Base-by-base conservation (phyloP, 768 basidiomycete species). In the Kwoniella newhampshirensis region DNA sequence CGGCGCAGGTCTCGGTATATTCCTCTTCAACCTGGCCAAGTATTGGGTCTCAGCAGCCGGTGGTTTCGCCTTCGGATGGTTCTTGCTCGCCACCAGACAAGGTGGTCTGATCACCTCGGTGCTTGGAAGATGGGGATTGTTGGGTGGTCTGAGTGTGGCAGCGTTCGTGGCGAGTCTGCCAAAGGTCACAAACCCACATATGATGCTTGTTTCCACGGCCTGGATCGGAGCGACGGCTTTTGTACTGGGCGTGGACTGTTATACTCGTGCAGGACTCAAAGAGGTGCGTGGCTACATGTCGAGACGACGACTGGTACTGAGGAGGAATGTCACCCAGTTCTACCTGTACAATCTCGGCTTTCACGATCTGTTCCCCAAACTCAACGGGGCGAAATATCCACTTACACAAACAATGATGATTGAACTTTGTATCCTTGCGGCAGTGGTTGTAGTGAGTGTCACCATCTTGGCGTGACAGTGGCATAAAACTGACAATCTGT, bases 331-430 rank as follows among this genome's bases (percentile, higher is more conserved):
- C 17, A 27, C 28, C 1, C 62, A 94, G 89, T 96, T 96, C 78
- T 97, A 96, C 77, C 80, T 96, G 48, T 96, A 88, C 86, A 98
- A 96, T 74, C 80, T 98, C 49, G 94, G 94, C 37, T 96, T 92
- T 78, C 81, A 79, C 1, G 68, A 79, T 4, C 77, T 97, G 26
- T 97, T 92, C 76, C 85, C 88, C 9, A 88, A 87, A 66, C 91
- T 85, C 64, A 78, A 81, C 20, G 77, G 79, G 50, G 82, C 85
- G 66, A 80, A 82, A 48, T 93, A 88, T 71, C 90, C 91, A 27
- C 84, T 93, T 50, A 83, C 87, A 4, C 91, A 92, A 71, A 86
- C 86, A 7, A 94, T 93, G 90, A 82, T 89, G 72, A 91, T 97
- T 57, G 93, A 96, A 71, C 82, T 97, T 27, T 93, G 91, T 26